phyloP scores from a whole-genome alignment of 75 land plant species.

The Picea glauca region DNA sequence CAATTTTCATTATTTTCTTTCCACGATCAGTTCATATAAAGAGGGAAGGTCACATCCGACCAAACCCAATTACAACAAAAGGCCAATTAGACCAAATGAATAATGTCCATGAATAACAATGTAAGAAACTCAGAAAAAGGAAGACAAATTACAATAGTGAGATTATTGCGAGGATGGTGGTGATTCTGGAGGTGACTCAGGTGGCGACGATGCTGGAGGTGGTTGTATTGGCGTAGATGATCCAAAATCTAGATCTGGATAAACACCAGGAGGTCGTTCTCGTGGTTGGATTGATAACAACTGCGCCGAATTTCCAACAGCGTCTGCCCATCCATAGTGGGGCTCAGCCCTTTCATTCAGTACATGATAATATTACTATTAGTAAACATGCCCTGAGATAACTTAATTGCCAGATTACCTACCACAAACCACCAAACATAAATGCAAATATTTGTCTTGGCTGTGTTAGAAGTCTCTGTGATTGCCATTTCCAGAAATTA shows the following conservation, averaged over 20 bases:
- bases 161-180: slow-evolving; percentile 6
- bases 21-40: not conserved
- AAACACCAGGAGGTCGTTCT: slow-evolving; percentile 89
- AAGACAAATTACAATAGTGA: slow-evolving; percentile 2
- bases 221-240: slow-evolving; percentile 22
- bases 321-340: slow-evolving; percentile 98
- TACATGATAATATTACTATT: not conserved
- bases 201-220: slow-evolving; percentile 7
- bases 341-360: slow-evolving; percentile 78
- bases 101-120: not conserved
- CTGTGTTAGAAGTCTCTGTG: not conserved
- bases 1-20: not conserved
- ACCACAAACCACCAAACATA: slow-evolving; percentile 1
- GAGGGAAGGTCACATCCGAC: not conserved
- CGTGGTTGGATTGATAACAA: slow-evolving; percentile 64
- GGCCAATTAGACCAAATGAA: slow-evolving; percentile 6
- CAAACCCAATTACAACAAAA: not conserved
- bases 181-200: not conserved
- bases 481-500: slow-evolving; percentile 7
- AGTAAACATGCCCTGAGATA: slow-evolving; percentile 4
- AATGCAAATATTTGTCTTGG: not conserved
- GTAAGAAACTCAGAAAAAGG: not conserved
- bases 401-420: not conserved
- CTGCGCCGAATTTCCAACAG: slow-evolving; percentile 86
- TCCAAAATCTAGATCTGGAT: slow-evolving; percentile 64